Evolutionary conservation across 2,329 filamentous ascomycete genomes (phyloP).

Genomic region (Pestalotiopsis sp.): DNA sequence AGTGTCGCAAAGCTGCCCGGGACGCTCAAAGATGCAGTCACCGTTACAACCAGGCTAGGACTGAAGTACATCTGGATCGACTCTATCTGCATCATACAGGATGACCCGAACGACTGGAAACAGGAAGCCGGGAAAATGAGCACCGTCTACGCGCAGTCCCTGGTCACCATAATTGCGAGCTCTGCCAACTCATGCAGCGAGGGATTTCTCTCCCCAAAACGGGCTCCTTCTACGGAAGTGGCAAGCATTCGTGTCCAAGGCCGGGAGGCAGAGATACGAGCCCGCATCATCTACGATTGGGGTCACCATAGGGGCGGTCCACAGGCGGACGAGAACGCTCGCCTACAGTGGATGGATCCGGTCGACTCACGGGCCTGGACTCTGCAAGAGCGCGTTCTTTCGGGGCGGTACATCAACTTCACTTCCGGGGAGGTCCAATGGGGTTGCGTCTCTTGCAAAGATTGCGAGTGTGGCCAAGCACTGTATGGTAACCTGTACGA

Average conservation of each 20-base stretch:
- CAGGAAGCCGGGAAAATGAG: conserved; percentile 21
- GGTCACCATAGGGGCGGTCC: conserved; percentile 8
- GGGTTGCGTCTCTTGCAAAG: conserved; percentile 3
- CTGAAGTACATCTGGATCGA: conserved; percentile 13
- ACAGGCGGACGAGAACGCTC: not conserved
- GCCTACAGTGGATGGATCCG: not conserved
- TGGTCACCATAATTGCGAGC: conserved; percentile 17
- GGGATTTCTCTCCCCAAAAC: not conserved
- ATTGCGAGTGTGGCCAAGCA: not conserved
- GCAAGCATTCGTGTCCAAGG: not conserved
- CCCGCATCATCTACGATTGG: conserved; percentile 1
- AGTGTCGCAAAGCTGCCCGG: conserved; percentile 13
- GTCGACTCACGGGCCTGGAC: conserved; percentile 11
- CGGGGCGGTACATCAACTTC: conserved; percentile 1
- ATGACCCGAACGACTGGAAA: conserved; percentile 16
- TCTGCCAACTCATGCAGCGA: conserved; percentile 11
- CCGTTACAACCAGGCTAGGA: conserved; percentile 7
- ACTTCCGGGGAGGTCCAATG: conserved; percentile 13
- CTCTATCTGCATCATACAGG: conserved; percentile 17
- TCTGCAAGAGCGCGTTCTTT: conserved; percentile 11
- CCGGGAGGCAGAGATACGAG: not conserved
- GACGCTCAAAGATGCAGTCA: conserved; percentile 12
- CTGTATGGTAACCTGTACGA: not conserved
- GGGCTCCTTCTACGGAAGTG: not conserved
- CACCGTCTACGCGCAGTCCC: conserved; percentile 18